Percentiles rank a stretch among this genome's conserved stretches.
Conservation (phyloP, 805 yeast species). For the Suhomyces pyralidae region DNA sequence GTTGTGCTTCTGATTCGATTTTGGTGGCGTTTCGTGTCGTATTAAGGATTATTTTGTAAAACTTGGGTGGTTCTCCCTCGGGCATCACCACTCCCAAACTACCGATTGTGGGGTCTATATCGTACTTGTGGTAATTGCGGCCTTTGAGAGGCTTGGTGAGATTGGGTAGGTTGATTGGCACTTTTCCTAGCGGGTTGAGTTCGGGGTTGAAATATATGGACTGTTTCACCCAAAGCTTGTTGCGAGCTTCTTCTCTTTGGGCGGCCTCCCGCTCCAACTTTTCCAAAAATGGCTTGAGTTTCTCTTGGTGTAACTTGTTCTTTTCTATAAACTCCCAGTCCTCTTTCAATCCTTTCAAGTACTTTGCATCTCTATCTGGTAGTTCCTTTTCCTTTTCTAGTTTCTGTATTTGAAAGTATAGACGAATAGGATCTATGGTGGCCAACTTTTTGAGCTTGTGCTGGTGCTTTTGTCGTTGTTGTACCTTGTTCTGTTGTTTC, state of each 20-base stretch:
- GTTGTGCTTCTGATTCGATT: slow-evolving; percentile 8
- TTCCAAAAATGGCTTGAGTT: slow-evolving; percentile 22
- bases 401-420: slow-evolving; percentile 30
- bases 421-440: slow-evolving; percentile 33
- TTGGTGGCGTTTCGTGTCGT: slow-evolving; percentile 10
- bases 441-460: slow-evolving; percentile 23
- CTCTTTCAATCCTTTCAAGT: slow-evolving; percentile 25
- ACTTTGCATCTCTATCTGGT: slow-evolving; percentile 17
- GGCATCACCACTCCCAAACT: slow-evolving; percentile 34
- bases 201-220: slow-evolving; percentile 66
- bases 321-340: slow-evolving; percentile 41
- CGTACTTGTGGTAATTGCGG: neutral
- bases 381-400: slow-evolving; percentile 17
- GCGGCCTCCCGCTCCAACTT: slow-evolving; percentile 16
- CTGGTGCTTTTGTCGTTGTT: slow-evolving; percentile 34
- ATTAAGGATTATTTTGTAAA: slow-evolving; percentile 43
- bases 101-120: neutral
- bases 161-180: slow-evolving; percentile 37
- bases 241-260: slow-evolving; percentile 13
- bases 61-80: slow-evolving; percentile 41
- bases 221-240: slow-evolving; percentile 39
- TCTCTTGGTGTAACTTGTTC: slow-evolving; percentile 32
- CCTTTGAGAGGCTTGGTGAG: slow-evolving; percentile 30
- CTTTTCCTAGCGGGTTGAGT: slow-evolving; percentile 58
- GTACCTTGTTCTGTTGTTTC: slow-evolving; percentile 33